Evolutionary conservation across 371 early-diverging fungal species (phyloP), one percentile per base, ranked within the genome.

Genomic region (Vairimorpha necatrix): DNA sequence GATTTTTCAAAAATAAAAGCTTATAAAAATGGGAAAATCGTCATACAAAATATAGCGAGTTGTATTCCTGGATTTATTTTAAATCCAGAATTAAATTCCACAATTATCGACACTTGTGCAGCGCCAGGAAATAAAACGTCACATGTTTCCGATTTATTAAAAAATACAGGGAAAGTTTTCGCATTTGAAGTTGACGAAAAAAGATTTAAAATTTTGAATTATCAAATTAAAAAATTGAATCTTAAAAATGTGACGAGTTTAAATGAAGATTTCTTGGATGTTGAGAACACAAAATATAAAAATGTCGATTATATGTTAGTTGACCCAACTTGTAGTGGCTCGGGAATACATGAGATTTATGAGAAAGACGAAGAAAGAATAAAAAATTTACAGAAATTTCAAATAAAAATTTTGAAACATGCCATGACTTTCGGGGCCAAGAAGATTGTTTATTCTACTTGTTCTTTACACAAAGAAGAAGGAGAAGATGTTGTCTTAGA

Each of bases 111-210:
- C 86, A 92, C 92, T 2, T 96, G 97, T 82, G 94, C 97, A 20
- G 95, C 97, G 0, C 99, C 99, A 4, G 98, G 99, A n/a, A 95
- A 93, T 83, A 95, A 94, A 83, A 93, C 95, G 9, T 89, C 93
- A 42, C 94, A 94, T 80, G 80, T 97, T 34, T 88, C 91, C 1
- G 88, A 90, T 62, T 79, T 92, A 24, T 90, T 94, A 90, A 88
- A 88, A 18, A 91, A 92, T 70, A 87, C 86, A 3, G 96, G 95
- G 11, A 86, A 85, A 62, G 89, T 98, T 38, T 91, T 88, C 84
- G 96, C 96, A 0, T 91, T 94, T 76, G 98, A 98, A 83, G 86
- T 88, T 76, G 91, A 95, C 82, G 79, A 85, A 38, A 83, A 89
- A 14, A 88, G 98, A 69, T 85, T 92, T 47, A 88, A 89, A 33